Base-by-base conservation (phyloP, 2,329 filamentous ascomycete genomes). In the Penicillium sp. region DNA sequence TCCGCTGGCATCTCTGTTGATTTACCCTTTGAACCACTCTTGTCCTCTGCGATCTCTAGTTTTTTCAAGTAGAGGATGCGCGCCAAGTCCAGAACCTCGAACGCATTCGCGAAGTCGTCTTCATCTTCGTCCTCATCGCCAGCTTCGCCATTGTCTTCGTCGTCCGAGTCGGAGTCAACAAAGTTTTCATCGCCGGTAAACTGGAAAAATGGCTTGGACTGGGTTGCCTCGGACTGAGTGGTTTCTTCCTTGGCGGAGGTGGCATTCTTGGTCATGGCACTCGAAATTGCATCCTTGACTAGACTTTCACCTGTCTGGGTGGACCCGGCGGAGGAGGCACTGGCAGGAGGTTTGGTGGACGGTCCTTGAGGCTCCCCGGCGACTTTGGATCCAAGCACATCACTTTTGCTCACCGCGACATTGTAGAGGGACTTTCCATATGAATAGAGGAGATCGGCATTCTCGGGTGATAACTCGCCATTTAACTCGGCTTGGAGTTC, bases 121-220 rank as follows among this genome's bases (percentile, higher is more conserved):
- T 80, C 74, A 16, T 79, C 75, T 6, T 80, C 76, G 4, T 78
- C 75, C 9, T 74, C 73, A 28, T 69, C 72, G 2, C 60, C 64
- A 17, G 58, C 66, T 13, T 61, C 64, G 2, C 56, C 63, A 7
- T 62, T 64, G 4, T 63, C 71, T 12, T 65, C 70, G 10, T 58
- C 70, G 11, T 62, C 84, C 32, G 57, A 57, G 20, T 92, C 87
- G 0, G 82, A 85, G 37, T 85, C 82, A 37, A 86, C 85, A 69
- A 87, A 95, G 60, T 95, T 90, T 65, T 95, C 90, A 59, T 96
- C 90, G 40, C 92, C 92, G 3, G 80, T 84, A 59, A 98, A 94
- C 54, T 94, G 85, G 64, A 98, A 95, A 47, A 86, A 77, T 0
- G 85, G 80, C 62, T 89, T 60, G 5, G 51, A 42, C 42, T 51